Evolutionary conservation across 495 filamentous ascomycete species (phyloP).

Genomic region (Aspergillus heteromorphus): DNA sequence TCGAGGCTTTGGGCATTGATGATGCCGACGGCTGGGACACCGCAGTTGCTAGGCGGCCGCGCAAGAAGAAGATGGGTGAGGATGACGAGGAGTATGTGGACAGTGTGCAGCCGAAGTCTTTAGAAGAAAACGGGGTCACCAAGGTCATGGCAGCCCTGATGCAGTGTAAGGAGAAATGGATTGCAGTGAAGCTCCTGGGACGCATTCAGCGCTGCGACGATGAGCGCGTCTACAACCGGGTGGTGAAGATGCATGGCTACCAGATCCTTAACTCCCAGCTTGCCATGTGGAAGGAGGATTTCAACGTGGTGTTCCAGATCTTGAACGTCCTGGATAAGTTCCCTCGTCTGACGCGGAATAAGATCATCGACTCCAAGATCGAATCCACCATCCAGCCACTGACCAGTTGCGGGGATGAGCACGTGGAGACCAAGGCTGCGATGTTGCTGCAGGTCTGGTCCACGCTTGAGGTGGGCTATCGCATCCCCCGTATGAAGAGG

Average conservation of each 20-base stretch:
- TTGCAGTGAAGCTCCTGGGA: conserved; percentile 86
- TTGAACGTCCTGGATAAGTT: conserved; percentile 85
- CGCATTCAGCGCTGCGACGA: conserved; percentile 89
- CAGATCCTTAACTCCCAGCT: conserved; percentile 85
- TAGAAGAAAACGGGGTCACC: conserved; percentile 84
- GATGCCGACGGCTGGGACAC: conserved; percentile 90
- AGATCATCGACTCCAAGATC: conserved; percentile 94
- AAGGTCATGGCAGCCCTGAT: conserved; percentile 98
- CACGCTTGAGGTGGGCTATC: conserved; percentile 84
- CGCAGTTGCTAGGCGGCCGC: conserved; percentile 77
- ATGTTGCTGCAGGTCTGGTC: conserved; percentile 78
- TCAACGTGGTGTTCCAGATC: conserved; percentile 82
- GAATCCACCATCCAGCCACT: conserved; percentile 75
- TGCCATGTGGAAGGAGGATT: conserved; percentile 77
- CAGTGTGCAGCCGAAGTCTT: conserved; percentile 73
- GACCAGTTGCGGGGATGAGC: conserved; percentile 61
- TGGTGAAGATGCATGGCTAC: conserved; percentile 96
- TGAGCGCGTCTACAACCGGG: conserved; percentile 78
- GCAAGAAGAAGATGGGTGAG: conserved; percentile 90
- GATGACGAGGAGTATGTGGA: conserved; percentile 97
- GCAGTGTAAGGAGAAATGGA: conserved; percentile 99
- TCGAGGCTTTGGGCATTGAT: conserved; percentile 94
- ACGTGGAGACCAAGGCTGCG: conserved; percentile 65
- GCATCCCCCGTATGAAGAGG: conserved; percentile 80
- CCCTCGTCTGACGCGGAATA: conserved; percentile 90